A percentile compares a stretch with the other conserved stretches of the same genome.
Conservation (phyloP, 257 asterid genomes). For the Asclepias syriaca region DNA sequence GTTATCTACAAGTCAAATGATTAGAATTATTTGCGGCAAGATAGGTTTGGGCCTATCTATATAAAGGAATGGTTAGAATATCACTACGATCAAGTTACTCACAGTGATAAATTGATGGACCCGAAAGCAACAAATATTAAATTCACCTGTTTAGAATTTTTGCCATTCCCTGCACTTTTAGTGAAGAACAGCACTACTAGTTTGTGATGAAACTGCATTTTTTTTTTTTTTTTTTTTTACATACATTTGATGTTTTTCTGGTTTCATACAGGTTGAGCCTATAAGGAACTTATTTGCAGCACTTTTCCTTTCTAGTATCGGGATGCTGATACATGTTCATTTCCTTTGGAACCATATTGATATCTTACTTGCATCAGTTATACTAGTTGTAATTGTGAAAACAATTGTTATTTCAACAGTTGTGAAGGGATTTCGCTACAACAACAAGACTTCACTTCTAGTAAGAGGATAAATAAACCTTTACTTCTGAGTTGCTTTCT, state of each 20-base stretch:
- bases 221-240: neutral
- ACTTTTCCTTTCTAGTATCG: constrained; percentile 95
- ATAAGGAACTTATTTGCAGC: constrained; percentile 98
- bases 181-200: neutral
- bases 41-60: neutral
- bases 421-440: constrained; percentile 96
- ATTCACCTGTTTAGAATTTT: neutral
- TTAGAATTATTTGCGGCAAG: neutral
- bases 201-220: neutral
- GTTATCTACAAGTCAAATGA: neutral
- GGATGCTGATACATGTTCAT: constrained; percentile 98
- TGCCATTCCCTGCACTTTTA: neutral
- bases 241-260: constrained; percentile 7
- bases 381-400: constrained; percentile 78
- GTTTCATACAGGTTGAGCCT: constrained; percentile 78
- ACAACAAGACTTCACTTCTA: constrained; percentile 83
- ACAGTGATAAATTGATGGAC: neutral
- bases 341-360: constrained; percentile 98
- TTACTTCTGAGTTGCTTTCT: constrained; percentile 9
- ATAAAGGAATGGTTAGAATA: neutral
- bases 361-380: constrained; percentile 95
- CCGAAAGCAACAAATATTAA: neutral
- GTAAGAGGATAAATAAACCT: constrained; percentile 41
- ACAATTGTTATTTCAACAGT: constrained; percentile 75
- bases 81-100: neutral